These are phyloP conservation scores for Protomyces inundatus DNA, from an alignment of 1,139 yeast genomes.

Conservation along the genomic window DNA sequence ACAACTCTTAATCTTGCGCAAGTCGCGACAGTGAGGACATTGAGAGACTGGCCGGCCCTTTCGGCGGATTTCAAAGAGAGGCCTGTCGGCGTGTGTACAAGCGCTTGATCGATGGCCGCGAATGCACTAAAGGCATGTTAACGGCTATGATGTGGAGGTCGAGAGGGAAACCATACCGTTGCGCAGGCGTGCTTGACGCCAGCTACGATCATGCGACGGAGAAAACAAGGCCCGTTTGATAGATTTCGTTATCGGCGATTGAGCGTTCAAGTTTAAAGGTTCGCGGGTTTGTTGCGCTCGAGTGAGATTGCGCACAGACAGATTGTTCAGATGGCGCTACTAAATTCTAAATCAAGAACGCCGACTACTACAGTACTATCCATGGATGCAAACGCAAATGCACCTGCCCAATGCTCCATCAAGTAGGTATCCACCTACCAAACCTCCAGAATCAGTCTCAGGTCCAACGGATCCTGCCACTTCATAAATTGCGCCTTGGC, in stretches of 20 bases:
- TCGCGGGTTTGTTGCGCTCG: no score
- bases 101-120: constrained; percentile 67
- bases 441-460: constrained; percentile 22
- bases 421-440: background rate
- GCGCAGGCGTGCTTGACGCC: constrained; percentile 25
- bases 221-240: background rate
- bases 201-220: constrained; percentile 13
- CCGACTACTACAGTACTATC: no score
- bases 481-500: constrained; percentile 49
- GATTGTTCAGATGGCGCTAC: no score
- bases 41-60: constrained; percentile 66
- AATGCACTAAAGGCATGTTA: constrained; percentile 15
- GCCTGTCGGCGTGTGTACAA: constrained; percentile 75
- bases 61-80: constrained; percentile 77
- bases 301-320: no score
- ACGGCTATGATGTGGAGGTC: background rate
- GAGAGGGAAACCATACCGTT: background rate
- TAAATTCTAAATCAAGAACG: no score
- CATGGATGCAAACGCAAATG: no score
- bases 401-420: no score
- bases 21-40: constrained; percentile 32
- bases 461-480: constrained; percentile 28
- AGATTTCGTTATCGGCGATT: no score
- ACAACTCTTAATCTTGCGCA: constrained; percentile 17
- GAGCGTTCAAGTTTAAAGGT: no score